Evolutionary conservation across 352 stramenopile species (phyloP), one percentile per base, ranked within the genome.

Genomic region (Phytophthora cajani): DNA sequence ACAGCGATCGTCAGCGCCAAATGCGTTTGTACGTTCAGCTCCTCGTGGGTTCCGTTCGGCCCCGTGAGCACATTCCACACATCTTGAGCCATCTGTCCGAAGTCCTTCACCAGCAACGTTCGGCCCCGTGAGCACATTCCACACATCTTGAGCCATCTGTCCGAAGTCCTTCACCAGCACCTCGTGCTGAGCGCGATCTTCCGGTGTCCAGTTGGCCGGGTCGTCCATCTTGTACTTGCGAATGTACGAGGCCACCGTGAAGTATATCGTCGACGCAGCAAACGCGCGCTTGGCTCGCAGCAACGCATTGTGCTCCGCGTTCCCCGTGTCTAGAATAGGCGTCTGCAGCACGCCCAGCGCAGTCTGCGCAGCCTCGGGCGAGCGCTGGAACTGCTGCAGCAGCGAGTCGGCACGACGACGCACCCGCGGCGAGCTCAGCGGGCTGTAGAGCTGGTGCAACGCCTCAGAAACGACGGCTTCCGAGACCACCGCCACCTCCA

Each of bases 11-110:
- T 87, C 61, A 93, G 81, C 30, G 85, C 81, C 59, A 95, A 62
- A 36, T 92, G 80, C 5, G 75, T 95, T 67, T 92, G 84, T 60
- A 92, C 84, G 57, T 78, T 84, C 1, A 73, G 59, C 40, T 92
- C 84, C 53, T 95, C 87, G 2, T 79, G 27, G 0, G 64, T 75
- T 16, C 81, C 81, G 33, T 87, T 81, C 3, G 81, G 80, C 1
- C 84, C 81, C 14, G 84, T 95, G 14, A 95, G 58, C 8, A 95
- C 65, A 60, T 92, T 87, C 87, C 87, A 95, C 30, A 93, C 77
- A 53, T 93, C 73, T 32, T 91, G 87, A 17, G 84, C 91, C 52
- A 95, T 75, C 19, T 72, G 38, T 0, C 66, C 75, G 51, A 93
- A 93, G 38, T 93, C 79, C 23, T 85, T 87, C 14, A 87, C 83